A percentile compares a stretch with the other conserved stretches of the same genome.
phyloP scores from a whole-genome alignment of 1,139 yeast genomes.

The Arxiozyma slooffiae region DNA sequence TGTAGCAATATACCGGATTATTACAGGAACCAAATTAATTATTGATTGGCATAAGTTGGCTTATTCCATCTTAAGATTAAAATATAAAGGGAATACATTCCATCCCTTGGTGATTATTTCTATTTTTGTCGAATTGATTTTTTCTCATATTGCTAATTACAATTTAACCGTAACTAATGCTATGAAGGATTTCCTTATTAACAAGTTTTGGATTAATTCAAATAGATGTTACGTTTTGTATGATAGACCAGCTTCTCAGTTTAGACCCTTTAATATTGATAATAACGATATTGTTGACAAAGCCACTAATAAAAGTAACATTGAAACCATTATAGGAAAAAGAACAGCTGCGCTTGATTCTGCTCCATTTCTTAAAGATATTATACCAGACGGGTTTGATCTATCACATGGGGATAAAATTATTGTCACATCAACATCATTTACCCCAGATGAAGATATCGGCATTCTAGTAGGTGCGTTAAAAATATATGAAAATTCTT shows the following conservation, averaged over 20 bases:
- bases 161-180: conserved; percentile 74
- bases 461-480: conserved; percentile 60
- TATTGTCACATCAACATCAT: conserved; percentile 79
- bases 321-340: neutral
- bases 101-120: conserved; percentile 60
- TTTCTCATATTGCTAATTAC: conserved; percentile 55
- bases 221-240: conserved; percentile 43
- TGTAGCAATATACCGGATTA: conserved; percentile 46
- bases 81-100: conserved; percentile 36
- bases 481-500: conserved; percentile 42
- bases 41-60: conserved; percentile 98
- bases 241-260: conserved; percentile 67
- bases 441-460: conserved; percentile 93
- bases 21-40: conserved; percentile 50
- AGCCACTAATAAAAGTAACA: neutral
- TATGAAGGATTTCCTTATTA: conserved; percentile 53
- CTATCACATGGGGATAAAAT: conserved; percentile 42
- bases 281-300: neutral
- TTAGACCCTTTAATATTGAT: conserved; percentile 41
- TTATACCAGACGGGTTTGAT: conserved; percentile 36
- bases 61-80: conserved; percentile 67
- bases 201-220: conserved; percentile 40
- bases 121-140: conserved; percentile 44
- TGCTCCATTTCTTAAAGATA: conserved; percentile 32
- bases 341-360: conserved; percentile 21